Base-by-base conservation (phyloP, 1,284 basidiomycete genomes). In the Boletus sp. region DNA sequence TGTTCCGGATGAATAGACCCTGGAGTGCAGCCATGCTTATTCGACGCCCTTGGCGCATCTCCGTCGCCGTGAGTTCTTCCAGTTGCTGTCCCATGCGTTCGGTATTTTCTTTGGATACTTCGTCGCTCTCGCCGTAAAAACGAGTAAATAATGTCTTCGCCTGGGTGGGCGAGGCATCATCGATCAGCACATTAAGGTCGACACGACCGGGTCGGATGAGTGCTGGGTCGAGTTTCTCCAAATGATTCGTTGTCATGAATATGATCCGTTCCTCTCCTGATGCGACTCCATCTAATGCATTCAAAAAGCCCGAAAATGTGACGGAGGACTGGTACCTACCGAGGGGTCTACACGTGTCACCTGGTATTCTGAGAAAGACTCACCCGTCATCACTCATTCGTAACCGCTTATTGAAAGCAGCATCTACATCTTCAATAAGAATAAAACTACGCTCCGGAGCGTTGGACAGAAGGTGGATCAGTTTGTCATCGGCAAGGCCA, bases 231-330 rank as follows among this genome's bases (percentile, higher is more conserved):
- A 93, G 76, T 53, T 73, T 76, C 52, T 87, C 80, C 34, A 91
- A 69, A 61, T 98, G 95, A 68, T 99, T 99, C n/a, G 95, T 99
- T 1, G 95, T 99, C 88, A 99, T 92, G 70, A 99, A 99, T 35
- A 99, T 83, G 62, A 99, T 88, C n/a, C 96, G 84, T 62, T 96
- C 93, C 67, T 96, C 93, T 30, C 94, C 92, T 4, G 91, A 94
- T 2, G 94, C 95, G 13, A 99, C 95, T 16, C 96, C 96, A 65
- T 99, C 96, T 3, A 99, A 77, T 5, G 95, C 94, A 62, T 99
- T 99, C 25, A 99, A 74, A 62, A 99, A 87, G 22, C 96, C 96
- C 4, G 94, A 98, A 69, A 99, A 99, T 1, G 96, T 99, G 20
- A 99, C 88, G 16, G 88, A 89, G 0, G 90, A 94, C 70, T 95